Conservation (phyloP, 495 filamentous ascomycete genomes). For the Penicillium canariense region DNA sequence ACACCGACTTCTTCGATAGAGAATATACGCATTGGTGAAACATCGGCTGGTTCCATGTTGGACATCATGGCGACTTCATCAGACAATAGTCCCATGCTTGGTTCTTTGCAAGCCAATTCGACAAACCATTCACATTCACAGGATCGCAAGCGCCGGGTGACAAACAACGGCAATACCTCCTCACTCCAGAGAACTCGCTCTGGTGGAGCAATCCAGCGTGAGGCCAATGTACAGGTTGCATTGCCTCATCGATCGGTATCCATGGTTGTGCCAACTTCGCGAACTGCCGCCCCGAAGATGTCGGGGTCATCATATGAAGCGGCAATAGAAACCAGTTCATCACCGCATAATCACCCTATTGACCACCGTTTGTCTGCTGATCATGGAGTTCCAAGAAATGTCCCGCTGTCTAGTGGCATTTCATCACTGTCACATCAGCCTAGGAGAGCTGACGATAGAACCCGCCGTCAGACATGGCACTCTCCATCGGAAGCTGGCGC, state of each 20-base stretch:
- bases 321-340: slow-evolving; percentile 41
- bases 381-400: not conserved
- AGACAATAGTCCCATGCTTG: not conserved
- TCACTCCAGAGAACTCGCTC: slow-evolving; percentile 26
- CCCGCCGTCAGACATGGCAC: not conserved
- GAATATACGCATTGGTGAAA: too few species aligned
- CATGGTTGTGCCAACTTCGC: slow-evolving; percentile 18
- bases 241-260: slow-evolving; percentile 25
- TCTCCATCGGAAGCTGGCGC: not conserved
- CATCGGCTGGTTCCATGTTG: too few species aligned
- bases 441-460: not conserved
- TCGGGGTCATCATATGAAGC: slow-evolving; percentile 35
- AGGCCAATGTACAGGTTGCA: not conserved
- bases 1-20: not conserved
- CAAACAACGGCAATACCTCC: slow-evolving; percentile 27
- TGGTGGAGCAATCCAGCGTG: slow-evolving; percentile 17
- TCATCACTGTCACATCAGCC: not conserved
- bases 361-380: not conserved
- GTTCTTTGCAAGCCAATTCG: not conserved
- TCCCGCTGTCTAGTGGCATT: not conserved
- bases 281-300: slow-evolving; percentile 5
- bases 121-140: slow-evolving; percentile 10
- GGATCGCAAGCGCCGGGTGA: slow-evolving; percentile 42
- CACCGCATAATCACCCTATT: slow-evolving; percentile 20
- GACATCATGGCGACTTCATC: too few species aligned